Conservation (phyloP, 441 rosid species). For the Arabidopsis hybrid region DNA sequence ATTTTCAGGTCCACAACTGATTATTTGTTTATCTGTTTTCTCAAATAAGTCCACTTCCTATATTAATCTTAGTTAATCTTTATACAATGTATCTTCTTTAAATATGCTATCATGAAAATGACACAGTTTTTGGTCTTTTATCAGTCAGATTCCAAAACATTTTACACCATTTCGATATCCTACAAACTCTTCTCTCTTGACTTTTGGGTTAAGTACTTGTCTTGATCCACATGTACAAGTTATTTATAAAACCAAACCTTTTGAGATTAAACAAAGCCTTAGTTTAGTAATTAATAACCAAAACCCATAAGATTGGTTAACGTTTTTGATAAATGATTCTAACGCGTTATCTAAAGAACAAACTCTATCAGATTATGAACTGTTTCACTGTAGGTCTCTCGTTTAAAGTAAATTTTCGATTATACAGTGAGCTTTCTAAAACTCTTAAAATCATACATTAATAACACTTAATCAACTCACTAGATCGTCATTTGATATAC, state of each 20-base stretch:
- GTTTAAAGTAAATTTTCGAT: background rate
- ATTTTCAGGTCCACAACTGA: too few species aligned
- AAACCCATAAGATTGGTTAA: background rate
- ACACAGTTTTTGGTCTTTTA: background rate
- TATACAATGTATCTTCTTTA: too few species aligned
- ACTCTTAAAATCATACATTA: background rate
- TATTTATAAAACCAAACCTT: background rate
- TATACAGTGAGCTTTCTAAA: background rate
- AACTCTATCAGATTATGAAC: background rate
- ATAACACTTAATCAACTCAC: background rate
- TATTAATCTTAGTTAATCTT: too few species aligned
- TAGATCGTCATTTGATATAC: too few species aligned
- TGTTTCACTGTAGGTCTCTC: background rate
- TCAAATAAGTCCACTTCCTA: too few species aligned
- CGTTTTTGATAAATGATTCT: background rate
- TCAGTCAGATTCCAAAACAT: background rate
- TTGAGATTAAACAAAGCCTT: background rate
- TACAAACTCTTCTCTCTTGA: background rate
- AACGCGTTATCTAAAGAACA: too few species aligned
- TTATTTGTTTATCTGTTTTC: too few species aligned
- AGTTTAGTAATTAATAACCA: background rate
- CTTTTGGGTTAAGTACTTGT: background rate
- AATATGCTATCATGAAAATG: too few species aligned
- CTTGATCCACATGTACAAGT: constrained; percentile 1
- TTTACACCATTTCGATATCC: background rate